phyloP scores from a whole-genome alignment of 1,284 basidiomycete genomes.

The Pseudozyma thailandica region DNA sequence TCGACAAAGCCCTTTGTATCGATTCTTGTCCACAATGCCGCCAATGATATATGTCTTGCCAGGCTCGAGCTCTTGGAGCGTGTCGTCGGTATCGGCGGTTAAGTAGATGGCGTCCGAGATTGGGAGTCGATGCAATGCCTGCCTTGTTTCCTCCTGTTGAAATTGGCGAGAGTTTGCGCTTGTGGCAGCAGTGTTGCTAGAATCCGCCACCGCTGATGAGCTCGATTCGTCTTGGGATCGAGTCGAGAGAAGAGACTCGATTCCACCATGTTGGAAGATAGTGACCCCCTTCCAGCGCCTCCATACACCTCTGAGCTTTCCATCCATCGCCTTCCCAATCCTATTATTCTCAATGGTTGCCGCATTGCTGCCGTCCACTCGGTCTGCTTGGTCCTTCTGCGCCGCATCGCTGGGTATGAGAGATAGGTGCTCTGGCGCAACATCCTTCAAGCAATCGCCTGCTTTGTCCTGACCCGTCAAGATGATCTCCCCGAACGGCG shows the following conservation, averaged over 20 bases:
- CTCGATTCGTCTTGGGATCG: background rate
- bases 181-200: background rate
- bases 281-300: constrained; percentile 82
- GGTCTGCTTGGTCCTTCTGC: background rate
- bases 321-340: constrained; percentile 78
- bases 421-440: constrained; percentile 27
- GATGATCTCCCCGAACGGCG: constrained; percentile 78
- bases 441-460: constrained; percentile 25
- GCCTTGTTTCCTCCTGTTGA: constrained; percentile 10
- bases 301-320: constrained; percentile 78
- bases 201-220: background rate
- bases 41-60: constrained; percentile 94
- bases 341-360: constrained; percentile 72
- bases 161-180: constrained; percentile 5
- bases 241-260: constrained; percentile 38
- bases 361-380: background rate
- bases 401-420: constrained; percentile 9
- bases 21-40: constrained; percentile 94
- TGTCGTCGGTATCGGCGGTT: constrained; percentile 90
- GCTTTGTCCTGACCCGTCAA: constrained; percentile 77
- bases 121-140: constrained; percentile 24
- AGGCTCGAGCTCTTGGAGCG: constrained; percentile 81
- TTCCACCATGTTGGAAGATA: constrained; percentile 77
- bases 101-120: constrained; percentile 80
- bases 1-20: constrained; percentile 88